Conservation (phyloP, 495 filamentous ascomycete genomes). For the Lasiosphaeria hispida region DNA sequence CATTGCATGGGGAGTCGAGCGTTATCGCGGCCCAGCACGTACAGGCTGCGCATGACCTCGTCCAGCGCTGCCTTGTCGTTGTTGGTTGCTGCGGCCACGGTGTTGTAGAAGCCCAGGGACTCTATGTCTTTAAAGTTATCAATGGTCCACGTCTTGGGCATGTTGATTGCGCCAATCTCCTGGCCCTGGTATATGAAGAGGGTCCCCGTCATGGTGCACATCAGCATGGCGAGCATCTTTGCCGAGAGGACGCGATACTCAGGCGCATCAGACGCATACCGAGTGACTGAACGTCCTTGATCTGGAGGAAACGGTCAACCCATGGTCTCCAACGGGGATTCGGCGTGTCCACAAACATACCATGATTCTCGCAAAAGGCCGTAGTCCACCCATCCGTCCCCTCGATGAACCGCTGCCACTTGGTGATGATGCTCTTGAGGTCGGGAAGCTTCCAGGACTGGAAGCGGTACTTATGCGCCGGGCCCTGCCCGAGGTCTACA, state of each 20-base stretch:
- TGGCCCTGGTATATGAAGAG: constrained; percentile 76
- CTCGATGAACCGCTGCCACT: constrained; percentile 68
- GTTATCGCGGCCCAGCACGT: constrained; percentile 56
- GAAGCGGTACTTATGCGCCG: constrained; percentile 39
- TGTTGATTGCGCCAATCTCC: constrained; percentile 73
- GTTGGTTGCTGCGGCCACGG: constrained; percentile 24
- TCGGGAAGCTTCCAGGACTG: constrained; percentile 49
- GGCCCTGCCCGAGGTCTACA: constrained; percentile 58
- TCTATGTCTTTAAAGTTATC: constrained; percentile 73
- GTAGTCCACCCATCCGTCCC: constrained; percentile 71
- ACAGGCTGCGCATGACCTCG: constrained; percentile 54
- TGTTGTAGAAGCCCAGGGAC: constrained; percentile 59
- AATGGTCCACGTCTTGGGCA: constrained; percentile 61
- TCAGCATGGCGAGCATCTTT: constrained; percentile 55
- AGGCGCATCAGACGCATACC: constrained; percentile 51
- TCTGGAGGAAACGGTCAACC: constrained; percentile 29
- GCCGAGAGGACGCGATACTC: constrained; percentile 46
- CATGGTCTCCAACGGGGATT: too few species aligned
- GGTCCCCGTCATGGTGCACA: constrained; percentile 59
- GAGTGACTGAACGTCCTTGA: constrained; percentile 61
- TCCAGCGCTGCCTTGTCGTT: constrained; percentile 45
- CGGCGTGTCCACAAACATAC: background rate
- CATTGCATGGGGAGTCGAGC: constrained; percentile 63
- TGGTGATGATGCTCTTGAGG: constrained; percentile 57
- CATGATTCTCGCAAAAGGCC: constrained; percentile 72